phyloP scores from a whole-genome alignment of 1,284 basidiomycete species.

The Cutaneotrichosporon daszewskae region DNA sequence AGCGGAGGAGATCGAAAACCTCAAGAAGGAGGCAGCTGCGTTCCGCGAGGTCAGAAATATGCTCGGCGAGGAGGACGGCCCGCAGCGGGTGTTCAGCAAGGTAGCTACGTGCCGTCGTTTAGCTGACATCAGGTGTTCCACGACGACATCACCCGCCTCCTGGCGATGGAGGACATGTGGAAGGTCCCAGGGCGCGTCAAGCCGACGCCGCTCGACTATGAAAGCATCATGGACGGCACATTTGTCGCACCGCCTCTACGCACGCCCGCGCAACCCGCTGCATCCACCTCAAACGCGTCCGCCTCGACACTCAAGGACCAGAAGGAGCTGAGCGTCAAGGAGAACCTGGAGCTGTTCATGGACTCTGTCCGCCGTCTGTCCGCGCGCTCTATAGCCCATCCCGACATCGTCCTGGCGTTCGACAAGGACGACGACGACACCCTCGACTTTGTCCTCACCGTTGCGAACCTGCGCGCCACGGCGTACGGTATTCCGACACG shows the following conservation, averaged over 20 bases:
- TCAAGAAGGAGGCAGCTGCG: slow-evolving; percentile 82
- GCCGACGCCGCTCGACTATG: slow-evolving; percentile 77
- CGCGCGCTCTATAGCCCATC: slow-evolving; percentile 63
- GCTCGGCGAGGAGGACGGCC: slow-evolving; percentile 54
- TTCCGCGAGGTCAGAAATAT: slow-evolving; percentile 69
- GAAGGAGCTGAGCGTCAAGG: slow-evolving; percentile 63
- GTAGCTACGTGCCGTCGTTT: slow-evolving; percentile 45
- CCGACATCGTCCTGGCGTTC: slow-evolving; percentile 71
- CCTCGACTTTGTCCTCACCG: slow-evolving; percentile 90
- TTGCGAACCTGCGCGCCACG: slow-evolving; percentile 83
- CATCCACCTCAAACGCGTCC: slow-evolving; percentile 13
- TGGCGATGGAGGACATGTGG: slow-evolving; percentile 99
- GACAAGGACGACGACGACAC: slow-evolving; percentile 99
- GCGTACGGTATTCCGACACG: slow-evolving; percentile 85
- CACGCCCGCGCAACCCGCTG: slow-evolving; percentile 18
- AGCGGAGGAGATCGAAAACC: slow-evolving; percentile 84
- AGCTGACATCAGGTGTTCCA: slow-evolving; percentile 65
- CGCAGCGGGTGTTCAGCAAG: slow-evolving; percentile 77
- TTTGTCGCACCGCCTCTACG: slow-evolving; percentile 52
- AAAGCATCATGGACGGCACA: slow-evolving; percentile 59
- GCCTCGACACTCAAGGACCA: slow-evolving; percentile 65
- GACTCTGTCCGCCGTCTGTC: slow-evolving; percentile 75
- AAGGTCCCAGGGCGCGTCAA: slow-evolving; percentile 62
- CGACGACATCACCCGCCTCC: slow-evolving; percentile 76
- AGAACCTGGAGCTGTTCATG: slow-evolving; percentile 74